phyloP scores from a whole-genome alignment of 2,329 filamentous ascomycete genomes.

The Blumeria hordei region DNA sequence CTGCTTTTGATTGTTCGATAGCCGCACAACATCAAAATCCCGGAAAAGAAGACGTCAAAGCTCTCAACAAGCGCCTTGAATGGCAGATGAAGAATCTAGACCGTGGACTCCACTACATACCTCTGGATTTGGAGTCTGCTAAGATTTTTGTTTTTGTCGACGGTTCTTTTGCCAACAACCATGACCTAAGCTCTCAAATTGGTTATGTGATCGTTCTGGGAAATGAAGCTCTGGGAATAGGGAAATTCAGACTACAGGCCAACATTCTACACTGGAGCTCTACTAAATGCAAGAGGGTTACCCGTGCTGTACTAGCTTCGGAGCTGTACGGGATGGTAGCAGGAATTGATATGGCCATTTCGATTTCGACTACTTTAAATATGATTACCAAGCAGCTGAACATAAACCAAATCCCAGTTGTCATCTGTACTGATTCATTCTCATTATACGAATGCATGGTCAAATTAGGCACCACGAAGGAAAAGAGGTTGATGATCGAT shows the following conservation, averaged over 20 bases:
- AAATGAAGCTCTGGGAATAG: not conserved
- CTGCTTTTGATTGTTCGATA: constrained; percentile 1
- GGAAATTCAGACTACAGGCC: not conserved
- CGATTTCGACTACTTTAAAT: constrained; percentile 1
- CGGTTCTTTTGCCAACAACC: constrained; percentile 1
- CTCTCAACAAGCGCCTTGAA: not conserved
- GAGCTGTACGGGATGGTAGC: constrained; percentile 4
- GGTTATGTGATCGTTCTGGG: not conserved
- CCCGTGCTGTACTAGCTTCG: constrained; percentile 3
- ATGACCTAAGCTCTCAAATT: not conserved
- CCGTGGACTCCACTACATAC: not conserved
- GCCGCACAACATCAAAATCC: constrained; percentile 1
- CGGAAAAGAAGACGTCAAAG: not conserved
- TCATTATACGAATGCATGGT: constrained; percentile 3
- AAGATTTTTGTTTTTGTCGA: constrained; percentile 1
- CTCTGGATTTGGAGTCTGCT: not conserved
- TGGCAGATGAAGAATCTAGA: not conserved
- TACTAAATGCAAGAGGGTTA: constrained; percentile 3
- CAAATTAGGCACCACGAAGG: constrained; percentile 3
- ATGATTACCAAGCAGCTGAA: constrained; percentile 1
- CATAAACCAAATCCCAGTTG: not conserved
- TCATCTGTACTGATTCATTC: constrained; percentile 3
- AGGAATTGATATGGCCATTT: constrained; percentile 3
- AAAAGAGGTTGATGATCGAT: constrained; percentile 2
- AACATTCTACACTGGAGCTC: constrained; percentile 1